phyloP scores from a whole-genome alignment of 2,329 filamentous ascomycete genomes.

The Chaetoscypha palmicola region DNA sequence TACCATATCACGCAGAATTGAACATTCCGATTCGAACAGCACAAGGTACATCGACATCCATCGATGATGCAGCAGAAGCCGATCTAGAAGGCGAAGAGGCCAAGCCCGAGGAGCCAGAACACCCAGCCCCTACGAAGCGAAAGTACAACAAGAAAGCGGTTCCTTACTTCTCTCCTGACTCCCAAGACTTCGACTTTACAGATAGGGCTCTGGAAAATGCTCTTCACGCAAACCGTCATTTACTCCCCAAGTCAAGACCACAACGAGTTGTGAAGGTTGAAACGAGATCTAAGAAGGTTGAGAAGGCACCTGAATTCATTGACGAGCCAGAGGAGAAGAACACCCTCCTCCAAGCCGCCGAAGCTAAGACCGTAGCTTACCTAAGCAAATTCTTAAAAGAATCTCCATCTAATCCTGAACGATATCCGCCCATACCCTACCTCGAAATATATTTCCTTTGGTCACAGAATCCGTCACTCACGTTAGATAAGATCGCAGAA shows the following conservation, averaged over 20 bases:
- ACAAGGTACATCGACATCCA: conserved; percentile 33
- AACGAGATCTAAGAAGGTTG: background rate
- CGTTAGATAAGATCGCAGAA: conserved; percentile 42
- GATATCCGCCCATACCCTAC: conserved; percentile 24
- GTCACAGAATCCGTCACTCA: conserved; percentile 45
- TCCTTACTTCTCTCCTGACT: background rate
- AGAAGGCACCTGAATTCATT: background rate
- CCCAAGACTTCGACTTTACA: background rate
- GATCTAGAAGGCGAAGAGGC: conserved; percentile 25
- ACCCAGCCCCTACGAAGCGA: background rate
- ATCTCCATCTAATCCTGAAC: conserved; percentile 6
- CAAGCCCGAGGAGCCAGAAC: conserved; percentile 7
- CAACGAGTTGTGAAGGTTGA: too few species aligned
- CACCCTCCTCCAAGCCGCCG: conserved; percentile 20
- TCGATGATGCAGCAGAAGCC: conserved; percentile 20
- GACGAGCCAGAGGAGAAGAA: background rate
- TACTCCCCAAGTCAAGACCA: background rate
- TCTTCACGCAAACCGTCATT: background rate
- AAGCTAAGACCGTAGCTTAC: conserved; percentile 20
- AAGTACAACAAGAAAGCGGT: conserved; percentile 4
- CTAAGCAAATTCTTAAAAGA: conserved; percentile 2
- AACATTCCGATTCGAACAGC: conserved; percentile 54
- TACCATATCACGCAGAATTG: conserved; percentile 62
- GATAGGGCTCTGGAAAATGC: background rate
- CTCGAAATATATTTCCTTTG: conserved; percentile 60